These are phyloP conservation scores for Colletotrichum musae DNA, from an alignment of 2,329 filamentous ascomycete species.

Conservation along the genomic window DNA sequence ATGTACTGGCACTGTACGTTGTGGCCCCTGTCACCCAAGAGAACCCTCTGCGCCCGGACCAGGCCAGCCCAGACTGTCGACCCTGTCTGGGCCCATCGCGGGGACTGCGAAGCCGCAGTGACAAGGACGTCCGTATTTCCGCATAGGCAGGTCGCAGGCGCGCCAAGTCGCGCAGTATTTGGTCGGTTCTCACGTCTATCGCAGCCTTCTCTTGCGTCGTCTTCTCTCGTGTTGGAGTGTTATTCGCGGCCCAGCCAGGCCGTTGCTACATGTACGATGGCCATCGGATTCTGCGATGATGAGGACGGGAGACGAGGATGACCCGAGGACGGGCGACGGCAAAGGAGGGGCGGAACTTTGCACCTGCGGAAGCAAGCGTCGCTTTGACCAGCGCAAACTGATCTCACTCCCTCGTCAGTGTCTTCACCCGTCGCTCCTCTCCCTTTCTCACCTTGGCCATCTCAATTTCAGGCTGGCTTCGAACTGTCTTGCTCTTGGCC, in stretches of 20 bases:
- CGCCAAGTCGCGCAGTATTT: not conserved
- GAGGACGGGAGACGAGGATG: not conserved
- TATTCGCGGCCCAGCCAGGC: not conserved
- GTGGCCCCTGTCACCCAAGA: constrained; percentile 20
- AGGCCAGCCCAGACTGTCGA: constrained; percentile 11
- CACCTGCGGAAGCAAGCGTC: constrained; percentile 11
- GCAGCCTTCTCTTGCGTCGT: not conserved
- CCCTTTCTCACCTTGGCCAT: constrained; percentile 9
- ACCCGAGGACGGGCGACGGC: not conserved
- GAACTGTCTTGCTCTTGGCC: constrained; percentile 29
- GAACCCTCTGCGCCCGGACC: constrained; percentile 26
- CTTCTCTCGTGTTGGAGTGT: not conserved
- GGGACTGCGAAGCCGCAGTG: too few species aligned
- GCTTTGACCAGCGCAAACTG: constrained; percentile 20
- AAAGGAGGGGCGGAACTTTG: not conserved
- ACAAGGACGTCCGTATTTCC: not conserved
- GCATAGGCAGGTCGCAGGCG: not conserved
- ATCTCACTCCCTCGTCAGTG: constrained; percentile 16
- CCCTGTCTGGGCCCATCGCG: not conserved
- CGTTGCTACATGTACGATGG: constrained; percentile 3
- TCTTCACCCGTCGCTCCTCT: not conserved
- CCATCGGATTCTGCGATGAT: constrained; percentile 10
- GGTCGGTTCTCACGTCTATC: not conserved
- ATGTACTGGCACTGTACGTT: not conserved
- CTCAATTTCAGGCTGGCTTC: constrained; percentile 14